Base-by-base conservation (phyloP, 78 protist genomes). In the Creolimax fragrantissima region DNA sequence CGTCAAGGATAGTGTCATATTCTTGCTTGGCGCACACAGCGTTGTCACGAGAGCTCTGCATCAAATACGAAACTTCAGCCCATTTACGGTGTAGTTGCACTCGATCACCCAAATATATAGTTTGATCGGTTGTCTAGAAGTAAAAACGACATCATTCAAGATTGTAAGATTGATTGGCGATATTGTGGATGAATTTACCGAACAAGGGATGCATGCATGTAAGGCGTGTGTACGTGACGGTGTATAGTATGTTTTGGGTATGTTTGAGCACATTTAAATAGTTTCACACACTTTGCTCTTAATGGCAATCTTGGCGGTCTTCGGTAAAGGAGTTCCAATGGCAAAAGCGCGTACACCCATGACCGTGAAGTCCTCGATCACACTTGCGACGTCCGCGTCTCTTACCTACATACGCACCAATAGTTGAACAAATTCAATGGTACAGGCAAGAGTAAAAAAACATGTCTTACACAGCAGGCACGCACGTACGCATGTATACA, bases 21-120 rank as follows among this genome's bases (percentile, higher is more conserved):
- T 97, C 97, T 45, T 74, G 47, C 66, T 90, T 58, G 6, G 93
- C 97, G 92, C 94, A 95, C 24, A 89, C 91, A 5, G 95, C 93
- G 93, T 96, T 95, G 88, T 93, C 93, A 84, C 95, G 96, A 81
- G 93, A 90, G 42, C n/a, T 17, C 94, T 96, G 96, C 45, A 97
- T 90, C 89, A 39, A 90, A 93, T 81, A 94, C 42, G 94, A 89
- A 7, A 97, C 96, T 74, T 92, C 95, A 43, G 94, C 96, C 98
- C 98, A 97, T 36, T 81, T 42, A 42, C 58, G 92, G 43, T 93
- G 94, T 89, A 95, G 47, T 3, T 2, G 86, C 0, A 35, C 45
- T 5, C 81, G 88, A 41, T 5, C n/a, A 2, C 47, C 89, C 32
- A 45, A 86, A 11, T 35, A 37, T 4, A 86, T 32, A n/a, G 7